Percentiles rank a stretch among this genome's conserved stretches.
Conservation (phyloP, 768 basidiomycete genomes). For the Nidula microcarpa region DNA sequence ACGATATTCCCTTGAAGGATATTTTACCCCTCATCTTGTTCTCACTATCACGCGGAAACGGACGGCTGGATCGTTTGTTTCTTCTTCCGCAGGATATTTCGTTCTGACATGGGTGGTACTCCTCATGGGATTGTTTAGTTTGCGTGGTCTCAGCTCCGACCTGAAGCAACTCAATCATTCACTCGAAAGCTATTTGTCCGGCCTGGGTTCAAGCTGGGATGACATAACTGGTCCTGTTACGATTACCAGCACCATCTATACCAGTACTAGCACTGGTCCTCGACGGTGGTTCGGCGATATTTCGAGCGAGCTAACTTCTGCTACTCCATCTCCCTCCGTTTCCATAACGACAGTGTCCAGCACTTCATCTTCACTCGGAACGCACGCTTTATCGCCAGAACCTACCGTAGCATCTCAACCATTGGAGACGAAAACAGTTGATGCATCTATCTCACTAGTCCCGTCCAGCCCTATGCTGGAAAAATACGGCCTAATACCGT, state of each 20-base stretch:
- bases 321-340: constrained; percentile 1
- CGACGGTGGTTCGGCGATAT: constrained; percentile 21
- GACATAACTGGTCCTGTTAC: constrained; percentile 27
- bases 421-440: not conserved
- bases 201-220: constrained; percentile 13
- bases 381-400: constrained; percentile 1
- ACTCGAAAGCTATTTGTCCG: constrained; percentile 18
- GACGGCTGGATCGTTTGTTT: constrained; percentile 6
- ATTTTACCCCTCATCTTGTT: constrained; percentile 54
- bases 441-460: constrained; percentile 4
- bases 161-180: constrained; percentile 19
- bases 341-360: not conserved
- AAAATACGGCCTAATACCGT: constrained; percentile 21
- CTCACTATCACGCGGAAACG: constrained; percentile 24
- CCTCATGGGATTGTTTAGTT: constrained; percentile 17
- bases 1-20: constrained; percentile 54
- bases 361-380: not conserved
- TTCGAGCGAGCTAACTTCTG: constrained; percentile 7
- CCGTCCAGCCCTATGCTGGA: constrained; percentile 12
- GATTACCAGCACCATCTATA: constrained; percentile 35
- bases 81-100: constrained; percentile 13
- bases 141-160: constrained; percentile 22
- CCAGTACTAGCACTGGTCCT: constrained; percentile 10
- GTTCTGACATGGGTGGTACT: constrained; percentile 25
- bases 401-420: constrained; percentile 1